Base-by-base conservation (phyloP, 306 rosid species). In the Chamaecrista fasciculata region DNA sequence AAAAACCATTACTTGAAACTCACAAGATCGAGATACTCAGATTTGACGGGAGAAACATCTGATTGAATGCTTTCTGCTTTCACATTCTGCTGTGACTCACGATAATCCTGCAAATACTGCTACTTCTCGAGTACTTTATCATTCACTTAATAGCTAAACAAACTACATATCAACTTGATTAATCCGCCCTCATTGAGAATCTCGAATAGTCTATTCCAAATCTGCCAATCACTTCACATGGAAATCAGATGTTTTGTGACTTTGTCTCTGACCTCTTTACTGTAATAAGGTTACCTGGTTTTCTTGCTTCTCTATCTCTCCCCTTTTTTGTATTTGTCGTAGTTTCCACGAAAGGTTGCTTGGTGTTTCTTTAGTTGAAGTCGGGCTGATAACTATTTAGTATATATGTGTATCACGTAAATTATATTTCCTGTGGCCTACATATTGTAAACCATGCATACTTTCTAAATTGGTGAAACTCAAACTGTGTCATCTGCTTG, bases 281-380 rank as follows among this genome's bases (percentile, higher is more conserved):
- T 8, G n/a, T 44, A 44, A 15, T 55, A 18, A 59, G 50, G 57
- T 21, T 39, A 60, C 64, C 59, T 60, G 64, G 36, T 65, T 15
- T 37, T 42, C 66, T 24, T 67, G 57, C 40, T 52, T 78, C 25
- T 72, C 26, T 59, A 15, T 15, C 33, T 42, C 36, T 29, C 52
- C 39, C 52, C 29, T 8, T 51, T 48, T 62, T 56, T 50, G 69
- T 64, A 24, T 59, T 20, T 33, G 15, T 23, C 36, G 50, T 14
- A 50, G 28, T 37, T 52, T 7, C 29, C n/a, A 24, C 2, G 5
- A 16, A 52, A 28, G 14, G 21, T 48, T 29, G 58, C 20, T 51
- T 4, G 25, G 46, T 49, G 40, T 21, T 59, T 61, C 44, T 20
- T 11, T 62, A 8, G 26, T 8, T 63, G 50, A 60, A 52, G 42